Percentiles rank a stretch among this genome's conserved stretches.
Evolutionary conservation across 1,139 yeast genomes (phyloP).

Genomic region (Eremothecium cymbalariae): DNA sequence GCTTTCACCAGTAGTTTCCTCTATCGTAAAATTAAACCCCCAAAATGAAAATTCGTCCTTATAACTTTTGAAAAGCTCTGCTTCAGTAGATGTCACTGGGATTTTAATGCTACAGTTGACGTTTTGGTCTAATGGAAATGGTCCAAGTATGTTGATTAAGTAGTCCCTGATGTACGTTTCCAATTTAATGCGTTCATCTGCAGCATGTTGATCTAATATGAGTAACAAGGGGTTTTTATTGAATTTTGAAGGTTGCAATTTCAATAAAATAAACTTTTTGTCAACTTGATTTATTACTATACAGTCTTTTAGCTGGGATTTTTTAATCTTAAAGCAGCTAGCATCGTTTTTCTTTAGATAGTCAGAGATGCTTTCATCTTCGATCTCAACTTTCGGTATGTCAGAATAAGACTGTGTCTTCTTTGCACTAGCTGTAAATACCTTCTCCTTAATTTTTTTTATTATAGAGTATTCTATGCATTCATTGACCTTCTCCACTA

Average conservation of each 20-base stretch:
- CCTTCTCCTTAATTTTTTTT: constrained; percentile 1
- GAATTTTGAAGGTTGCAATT: constrained; percentile 11
- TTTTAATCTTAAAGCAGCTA: constrained; percentile 1
- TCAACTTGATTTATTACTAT: constrained; percentile 48
- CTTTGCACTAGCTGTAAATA: background rate
- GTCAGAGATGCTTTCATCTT: constrained; percentile 4
- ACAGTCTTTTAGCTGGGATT: constrained; percentile 10
- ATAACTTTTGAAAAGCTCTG: constrained; percentile 30
- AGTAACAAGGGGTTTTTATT: constrained; percentile 27
- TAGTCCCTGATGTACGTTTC: constrained; percentile 39
- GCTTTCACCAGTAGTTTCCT: too few relatives aligned
- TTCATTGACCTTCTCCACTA: too few relatives aligned
- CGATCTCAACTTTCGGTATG: background rate
- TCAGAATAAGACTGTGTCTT: constrained; percentile 4
- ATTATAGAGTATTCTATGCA: background rate
- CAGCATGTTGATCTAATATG: constrained; percentile 69
- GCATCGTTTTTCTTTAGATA: constrained; percentile 3
- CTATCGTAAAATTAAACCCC: constrained; percentile 43
- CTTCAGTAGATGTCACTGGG: constrained; percentile 30
- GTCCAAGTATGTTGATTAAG: constrained; percentile 1
- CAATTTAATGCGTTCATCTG: constrained; percentile 58
- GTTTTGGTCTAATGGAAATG: background rate
- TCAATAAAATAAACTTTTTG: constrained; percentile 47
- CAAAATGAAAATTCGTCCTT: constrained; percentile 33
- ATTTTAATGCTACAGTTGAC: constrained; percentile 17